phyloP scores from a whole-genome alignment of 78 protist genomes.

The Dictyostelium firmibasis region DNA sequence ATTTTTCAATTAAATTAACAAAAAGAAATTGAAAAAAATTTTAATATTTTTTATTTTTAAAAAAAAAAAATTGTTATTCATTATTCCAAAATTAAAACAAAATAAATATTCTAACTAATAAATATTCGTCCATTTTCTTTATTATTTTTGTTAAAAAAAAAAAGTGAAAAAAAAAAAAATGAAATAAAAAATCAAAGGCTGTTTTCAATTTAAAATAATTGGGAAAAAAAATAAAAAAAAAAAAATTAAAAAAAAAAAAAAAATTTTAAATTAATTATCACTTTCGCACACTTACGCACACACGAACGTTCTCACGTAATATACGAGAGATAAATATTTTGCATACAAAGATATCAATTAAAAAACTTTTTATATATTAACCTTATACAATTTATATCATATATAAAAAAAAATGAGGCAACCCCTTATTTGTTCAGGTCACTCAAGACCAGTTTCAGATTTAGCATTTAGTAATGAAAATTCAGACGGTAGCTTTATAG shows the following conservation, averaged over 20 bases:
- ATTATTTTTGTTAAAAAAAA: neutral
- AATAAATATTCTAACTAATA: too few species aligned
- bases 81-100: neutral
- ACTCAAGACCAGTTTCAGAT: slow-evolving; percentile 91
- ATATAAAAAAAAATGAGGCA: too few species aligned
- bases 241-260: too few species aligned
- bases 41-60: too few species aligned
- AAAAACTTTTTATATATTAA: too few species aligned
- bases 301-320: neutral
- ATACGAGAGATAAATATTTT: too few species aligned
- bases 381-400: too few species aligned
- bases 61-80: neutral
- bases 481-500: slow-evolving; percentile 86
- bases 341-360: too few species aligned
- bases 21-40: slow-evolving; percentile 11
- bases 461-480: slow-evolving; percentile 67
- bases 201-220: neutral
- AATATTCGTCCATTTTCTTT: neutral
- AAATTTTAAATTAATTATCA: neutral
- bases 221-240: too few species aligned
- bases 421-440: slow-evolving; percentile 90
- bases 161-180: too few species aligned
- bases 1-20: neutral
- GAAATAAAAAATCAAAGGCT: neutral
- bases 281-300: neutral